phyloP scores from a whole-genome alignment of 306 rosid species.

The Pachyrhizus erosus region DNA sequence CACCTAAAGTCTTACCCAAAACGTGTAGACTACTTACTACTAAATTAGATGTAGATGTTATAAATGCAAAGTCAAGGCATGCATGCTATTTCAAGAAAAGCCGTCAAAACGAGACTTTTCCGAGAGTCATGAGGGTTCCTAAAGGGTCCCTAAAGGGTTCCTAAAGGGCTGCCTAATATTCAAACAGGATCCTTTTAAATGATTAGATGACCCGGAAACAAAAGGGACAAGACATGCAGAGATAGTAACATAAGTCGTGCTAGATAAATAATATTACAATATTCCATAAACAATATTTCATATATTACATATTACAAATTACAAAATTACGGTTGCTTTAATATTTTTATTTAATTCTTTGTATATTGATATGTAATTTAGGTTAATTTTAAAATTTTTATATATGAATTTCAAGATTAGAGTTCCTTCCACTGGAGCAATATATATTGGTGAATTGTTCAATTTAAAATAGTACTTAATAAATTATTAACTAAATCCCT shows the following conservation, averaged over 20 bases:
- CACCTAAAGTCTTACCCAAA: background rate
- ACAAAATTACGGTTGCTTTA: too few relatives aligned
- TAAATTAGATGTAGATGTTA: background rate
- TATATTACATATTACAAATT: too few relatives aligned
- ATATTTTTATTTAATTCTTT: too few relatives aligned
- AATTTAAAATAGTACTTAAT: too few relatives aligned
- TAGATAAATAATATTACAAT: background rate
- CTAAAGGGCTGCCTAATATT: background rate
- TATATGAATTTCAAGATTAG: too few relatives aligned
- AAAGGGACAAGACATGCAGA: background rate
- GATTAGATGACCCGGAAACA: background rate
- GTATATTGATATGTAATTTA: too few relatives aligned
- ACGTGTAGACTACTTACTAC: constrained; percentile 7
- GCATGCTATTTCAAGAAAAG: background rate
- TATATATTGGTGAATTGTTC: too few relatives aligned
- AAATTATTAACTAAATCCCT: too few relatives aligned
- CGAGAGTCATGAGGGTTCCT: background rate
- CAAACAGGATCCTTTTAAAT: background rate
- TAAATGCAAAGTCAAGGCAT: constrained; percentile 15
- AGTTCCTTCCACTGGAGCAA: too few relatives aligned
- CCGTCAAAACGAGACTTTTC: constrained; percentile 33
- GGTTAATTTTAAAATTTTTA: too few relatives aligned
- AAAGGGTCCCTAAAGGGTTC: background rate
- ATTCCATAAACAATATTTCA: too few relatives aligned
- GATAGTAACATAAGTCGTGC: background rate